phyloP scores from a whole-genome alignment of 345 rosid species.

The Lumnitzera littorea region DNA sequence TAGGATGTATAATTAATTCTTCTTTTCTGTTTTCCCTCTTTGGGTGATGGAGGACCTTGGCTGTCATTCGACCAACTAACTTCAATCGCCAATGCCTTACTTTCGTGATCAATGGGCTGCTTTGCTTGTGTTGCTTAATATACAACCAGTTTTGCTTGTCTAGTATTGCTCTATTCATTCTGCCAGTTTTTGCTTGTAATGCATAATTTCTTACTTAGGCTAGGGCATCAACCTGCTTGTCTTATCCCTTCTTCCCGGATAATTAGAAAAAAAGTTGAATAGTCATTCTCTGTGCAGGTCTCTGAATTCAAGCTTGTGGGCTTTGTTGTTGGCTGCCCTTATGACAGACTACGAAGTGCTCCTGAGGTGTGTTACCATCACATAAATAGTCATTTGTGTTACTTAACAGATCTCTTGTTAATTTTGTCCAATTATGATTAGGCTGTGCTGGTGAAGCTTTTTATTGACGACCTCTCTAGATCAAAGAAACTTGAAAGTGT shows the following conservation, averaged over 20 bases:
- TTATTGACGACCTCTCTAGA: conserved; percentile 53
- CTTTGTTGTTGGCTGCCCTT: conserved; percentile 69
- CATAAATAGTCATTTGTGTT: conserved; percentile 2
- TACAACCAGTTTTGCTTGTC: too few relatives aligned
- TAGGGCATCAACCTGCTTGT: too few relatives aligned
- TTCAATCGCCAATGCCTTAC: too few relatives aligned
- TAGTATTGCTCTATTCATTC: too few relatives aligned
- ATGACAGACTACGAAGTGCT: conserved; percentile 22
- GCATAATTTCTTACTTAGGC: too few relatives aligned
- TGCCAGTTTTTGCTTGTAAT: too few relatives aligned
- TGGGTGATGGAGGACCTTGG: too few relatives aligned
- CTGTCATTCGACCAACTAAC: too few relatives aligned
- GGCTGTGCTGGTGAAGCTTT: conserved; percentile 48
- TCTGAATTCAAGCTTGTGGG: conserved; percentile 56
- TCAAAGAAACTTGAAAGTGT: conserved; percentile 55
- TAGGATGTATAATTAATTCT: too few relatives aligned
- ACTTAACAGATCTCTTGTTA: conserved; percentile 1
- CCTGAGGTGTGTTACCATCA: conserved; percentile 32
- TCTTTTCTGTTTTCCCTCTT: too few relatives aligned
- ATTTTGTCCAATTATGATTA: conserved; percentile 15
- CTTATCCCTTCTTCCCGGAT: background rate
- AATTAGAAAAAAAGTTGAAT: background rate
- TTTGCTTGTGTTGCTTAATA: too few relatives aligned
- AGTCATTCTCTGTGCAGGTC: conserved; percentile 32
- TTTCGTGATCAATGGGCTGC: too few relatives aligned